Percentiles rank a stretch among this genome's conserved stretches.
Conservation (phyloP, 108 stramenopile genomes). For the Chaetoceros tenuissimus region DNA sequence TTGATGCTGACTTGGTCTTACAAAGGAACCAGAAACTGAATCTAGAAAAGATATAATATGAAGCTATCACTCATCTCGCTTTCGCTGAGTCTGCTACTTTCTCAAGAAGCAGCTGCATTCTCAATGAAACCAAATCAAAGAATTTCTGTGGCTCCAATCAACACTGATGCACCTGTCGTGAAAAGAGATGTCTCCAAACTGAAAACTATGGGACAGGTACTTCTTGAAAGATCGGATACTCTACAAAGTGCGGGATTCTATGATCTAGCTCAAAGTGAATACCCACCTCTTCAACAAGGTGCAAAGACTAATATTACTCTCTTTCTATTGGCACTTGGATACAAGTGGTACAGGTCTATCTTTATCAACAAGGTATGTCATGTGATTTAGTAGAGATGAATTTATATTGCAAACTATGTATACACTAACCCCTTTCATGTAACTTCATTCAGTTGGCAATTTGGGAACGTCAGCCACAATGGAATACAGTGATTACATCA, state of each 20-base stretch:
- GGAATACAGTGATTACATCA: constrained; percentile 80
- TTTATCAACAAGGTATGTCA: constrained; percentile 59
- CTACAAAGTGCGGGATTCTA: not conserved
- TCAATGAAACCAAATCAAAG: too few relatives aligned
- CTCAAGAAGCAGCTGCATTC: too few relatives aligned
- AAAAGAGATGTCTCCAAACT: too few relatives aligned
- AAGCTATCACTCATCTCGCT: too few relatives aligned
- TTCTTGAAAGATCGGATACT: not conserved
- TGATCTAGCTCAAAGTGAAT: not conserved
- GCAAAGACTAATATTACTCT: not conserved
- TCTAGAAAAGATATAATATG: too few relatives aligned
- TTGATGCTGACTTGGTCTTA: too few relatives aligned
- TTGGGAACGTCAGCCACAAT: constrained; percentile 84
- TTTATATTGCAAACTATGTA: not conserved
- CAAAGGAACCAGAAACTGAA: too few relatives aligned
- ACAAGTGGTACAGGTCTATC: constrained; percentile 80
- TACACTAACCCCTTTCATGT: not conserved
- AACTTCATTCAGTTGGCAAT: constrained; percentile 42
- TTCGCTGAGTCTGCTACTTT: too few relatives aligned
- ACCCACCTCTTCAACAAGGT: not conserved
- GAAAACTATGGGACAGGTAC: not conserved
- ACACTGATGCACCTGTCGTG: too few relatives aligned
- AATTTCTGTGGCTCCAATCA: too few relatives aligned
- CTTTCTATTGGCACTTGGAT: constrained; percentile 40
- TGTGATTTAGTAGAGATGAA: not conserved